Conservation (phyloP, 345 rosid genomes). For the Melaleuca quinquenervia region DNA sequence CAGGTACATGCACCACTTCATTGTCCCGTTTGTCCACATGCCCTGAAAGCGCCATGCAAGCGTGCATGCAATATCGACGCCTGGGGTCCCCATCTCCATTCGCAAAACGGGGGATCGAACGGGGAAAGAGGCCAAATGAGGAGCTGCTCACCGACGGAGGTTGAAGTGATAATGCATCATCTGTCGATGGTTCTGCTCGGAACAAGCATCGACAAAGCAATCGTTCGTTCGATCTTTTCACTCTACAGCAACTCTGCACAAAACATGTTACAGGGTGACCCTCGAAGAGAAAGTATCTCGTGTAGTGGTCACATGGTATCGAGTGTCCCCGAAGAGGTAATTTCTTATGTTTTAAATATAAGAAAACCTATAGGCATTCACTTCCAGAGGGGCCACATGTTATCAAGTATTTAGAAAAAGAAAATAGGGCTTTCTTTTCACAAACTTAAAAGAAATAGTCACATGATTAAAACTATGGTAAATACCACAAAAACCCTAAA, state of each 20-base stretch:
- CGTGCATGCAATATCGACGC: neutral
- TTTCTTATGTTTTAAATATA: neutral
- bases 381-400: neutral
- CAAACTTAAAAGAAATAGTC: too few relatives aligned
- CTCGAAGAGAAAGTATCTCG: neutral
- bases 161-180: neutral
- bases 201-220: neutral
- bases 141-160: neutral
- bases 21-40: neutral
- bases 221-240: neutral
- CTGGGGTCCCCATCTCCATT: neutral
- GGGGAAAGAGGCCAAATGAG: neutral
- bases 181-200: neutral
- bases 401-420: too few relatives aligned
- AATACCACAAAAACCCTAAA: too few relatives aligned
- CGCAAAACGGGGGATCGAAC: neutral
- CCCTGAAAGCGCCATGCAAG: neutral
- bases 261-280: neutral
- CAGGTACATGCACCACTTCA: neutral
- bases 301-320: neutral
- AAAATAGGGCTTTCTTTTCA: too few relatives aligned
- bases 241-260: neutral
- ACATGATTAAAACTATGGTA: too few relatives aligned
- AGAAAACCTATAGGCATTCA: neutral
- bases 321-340: neutral